Percentiles rank a stretch among this genome's conserved stretches.
phyloP scores from a whole-genome alignment of 2,329 filamentous ascomycete species.

The Aaosphaeria arxii region DNA sequence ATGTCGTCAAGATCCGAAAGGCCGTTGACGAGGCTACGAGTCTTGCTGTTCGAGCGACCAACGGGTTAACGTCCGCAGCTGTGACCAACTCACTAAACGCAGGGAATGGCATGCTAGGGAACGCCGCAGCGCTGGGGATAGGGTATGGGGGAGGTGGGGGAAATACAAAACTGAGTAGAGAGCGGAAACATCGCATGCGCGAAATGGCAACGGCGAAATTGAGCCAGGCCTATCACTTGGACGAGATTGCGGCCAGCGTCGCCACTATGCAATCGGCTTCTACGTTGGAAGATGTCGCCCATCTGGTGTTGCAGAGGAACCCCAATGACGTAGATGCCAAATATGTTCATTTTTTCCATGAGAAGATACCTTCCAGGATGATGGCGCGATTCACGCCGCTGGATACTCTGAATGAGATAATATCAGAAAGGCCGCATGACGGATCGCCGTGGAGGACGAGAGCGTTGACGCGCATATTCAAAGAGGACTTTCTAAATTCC shows the following conservation, averaged over 20 bases:
- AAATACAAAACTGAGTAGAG: conserved; percentile 65
- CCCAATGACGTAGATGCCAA: conserved; percentile 69
- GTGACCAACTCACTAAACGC: conserved; percentile 56
- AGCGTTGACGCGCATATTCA: conserved; percentile 72
- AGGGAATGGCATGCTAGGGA: conserved; percentile 49
- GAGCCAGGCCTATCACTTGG: conserved; percentile 71
- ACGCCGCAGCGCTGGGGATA: conserved; percentile 54
- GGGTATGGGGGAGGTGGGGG: conserved; percentile 57
- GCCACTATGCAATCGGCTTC: conserved; percentile 80
- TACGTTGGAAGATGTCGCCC: conserved; percentile 72
- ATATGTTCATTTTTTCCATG: conserved; percentile 91
- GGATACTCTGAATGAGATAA: conserved; percentile 64
- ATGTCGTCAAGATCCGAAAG: conserved; percentile 76
- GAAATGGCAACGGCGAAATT: conserved; percentile 78
- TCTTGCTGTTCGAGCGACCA: conserved; percentile 73
- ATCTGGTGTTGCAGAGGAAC: conserved; percentile 68
- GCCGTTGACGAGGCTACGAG: conserved; percentile 78
- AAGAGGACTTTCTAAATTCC: conserved; percentile 69
- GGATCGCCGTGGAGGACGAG: conserved; percentile 68
- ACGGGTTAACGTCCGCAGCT: conserved; percentile 65
- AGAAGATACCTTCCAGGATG: conserved; percentile 77
- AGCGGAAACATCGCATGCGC: conserved; percentile 74
- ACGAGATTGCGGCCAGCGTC: conserved; percentile 80
- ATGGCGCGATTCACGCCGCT: conserved; percentile 71
- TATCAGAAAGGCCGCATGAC: conserved; percentile 61